Evolutionary conservation across 805 yeast genomes (phyloP).

Genomic region (Candida rishiriensis): DNA sequence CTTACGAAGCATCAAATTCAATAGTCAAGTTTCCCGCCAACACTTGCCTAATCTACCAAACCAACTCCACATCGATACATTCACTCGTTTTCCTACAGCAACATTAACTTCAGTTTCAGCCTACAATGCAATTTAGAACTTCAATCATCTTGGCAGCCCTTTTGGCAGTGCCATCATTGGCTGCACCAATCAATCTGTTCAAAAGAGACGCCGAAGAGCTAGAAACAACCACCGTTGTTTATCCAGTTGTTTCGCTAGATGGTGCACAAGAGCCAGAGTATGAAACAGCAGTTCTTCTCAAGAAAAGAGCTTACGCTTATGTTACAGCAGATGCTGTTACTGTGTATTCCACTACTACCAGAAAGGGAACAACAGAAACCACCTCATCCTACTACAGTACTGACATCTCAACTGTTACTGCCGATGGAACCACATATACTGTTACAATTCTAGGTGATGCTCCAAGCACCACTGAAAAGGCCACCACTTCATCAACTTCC

Average conservation of each 20-base stretch:
- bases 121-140: conserved; percentile 10
- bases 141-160: conserved; percentile 7
- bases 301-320: conserved; percentile 25
- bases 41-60: background rate
- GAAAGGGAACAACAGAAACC: conserved; percentile 16
- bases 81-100: too few relatives aligned
- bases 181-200: conserved; percentile 11
- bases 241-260: conserved; percentile 8
- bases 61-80: background rate
- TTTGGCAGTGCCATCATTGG: conserved; percentile 8
- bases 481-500: background rate
- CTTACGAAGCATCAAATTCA: background rate
- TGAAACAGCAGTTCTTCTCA: conserved; percentile 9
- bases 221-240: conserved; percentile 5
- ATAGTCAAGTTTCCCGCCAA: too few relatives aligned
- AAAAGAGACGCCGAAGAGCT: conserved; percentile 4
- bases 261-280: conserved; percentile 3
- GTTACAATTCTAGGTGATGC: conserved; percentile 8
- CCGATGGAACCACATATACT: conserved; percentile 2
- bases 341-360: conserved; percentile 15
- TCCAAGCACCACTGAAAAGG: conserved; percentile 3
- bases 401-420: conserved; percentile 4
- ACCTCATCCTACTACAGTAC: conserved; percentile 7
- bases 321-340: conserved; percentile 26
- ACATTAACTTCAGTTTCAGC: background rate